Evolutionary conservation across 768 basidiomycete species (phyloP).

Genomic region (Plicaturopsis crispa): DNA sequence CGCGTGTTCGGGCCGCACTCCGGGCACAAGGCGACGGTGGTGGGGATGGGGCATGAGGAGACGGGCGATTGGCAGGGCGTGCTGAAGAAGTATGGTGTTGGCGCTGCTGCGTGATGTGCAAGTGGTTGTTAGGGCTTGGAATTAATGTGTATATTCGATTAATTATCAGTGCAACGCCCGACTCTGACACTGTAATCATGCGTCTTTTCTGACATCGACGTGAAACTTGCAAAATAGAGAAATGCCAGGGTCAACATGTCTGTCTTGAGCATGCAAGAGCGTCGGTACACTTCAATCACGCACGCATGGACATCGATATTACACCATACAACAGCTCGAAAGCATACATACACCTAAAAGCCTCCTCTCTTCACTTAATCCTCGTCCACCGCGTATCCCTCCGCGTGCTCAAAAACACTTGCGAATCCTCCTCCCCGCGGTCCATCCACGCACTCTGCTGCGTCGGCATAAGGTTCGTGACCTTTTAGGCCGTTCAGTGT

Average conservation of each 20-base stretch:
- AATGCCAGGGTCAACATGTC: too few relatives aligned
- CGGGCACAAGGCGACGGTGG: conserved; percentile 65
- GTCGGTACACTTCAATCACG: too few relatives aligned
- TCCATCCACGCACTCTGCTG: conserved; percentile 69
- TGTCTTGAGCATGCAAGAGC: too few relatives aligned
- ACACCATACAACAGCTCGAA: not conserved
- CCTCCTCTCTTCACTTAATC: conserved; percentile 10
- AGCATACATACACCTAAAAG: not conserved
- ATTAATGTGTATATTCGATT: too few relatives aligned
- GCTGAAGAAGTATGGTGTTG: conserved; percentile 67
- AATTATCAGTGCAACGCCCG: too few relatives aligned
- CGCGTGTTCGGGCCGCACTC: conserved; percentile 65
- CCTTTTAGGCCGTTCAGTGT: too few relatives aligned
- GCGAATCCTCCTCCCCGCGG: conserved; percentile 41
- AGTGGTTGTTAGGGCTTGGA: too few relatives aligned
- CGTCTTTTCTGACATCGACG: too few relatives aligned
- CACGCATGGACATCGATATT: too few relatives aligned
- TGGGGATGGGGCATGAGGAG: conserved; percentile 79
- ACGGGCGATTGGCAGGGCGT: conserved; percentile 56
- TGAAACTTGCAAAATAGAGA: too few relatives aligned
- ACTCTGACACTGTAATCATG: too few relatives aligned
- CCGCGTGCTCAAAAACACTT: conserved; percentile 65
- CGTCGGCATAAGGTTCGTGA: conserved; percentile 67
- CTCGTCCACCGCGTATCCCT: conserved; percentile 59
- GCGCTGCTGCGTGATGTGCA: conserved; percentile 17